A percentile compares a stretch with the other conserved stretches of the same genome.
These are phyloP conservation scores for Pyrus betulifolia DNA, from an alignment of 306 rosid species.

Conservation along the genomic window DNA sequence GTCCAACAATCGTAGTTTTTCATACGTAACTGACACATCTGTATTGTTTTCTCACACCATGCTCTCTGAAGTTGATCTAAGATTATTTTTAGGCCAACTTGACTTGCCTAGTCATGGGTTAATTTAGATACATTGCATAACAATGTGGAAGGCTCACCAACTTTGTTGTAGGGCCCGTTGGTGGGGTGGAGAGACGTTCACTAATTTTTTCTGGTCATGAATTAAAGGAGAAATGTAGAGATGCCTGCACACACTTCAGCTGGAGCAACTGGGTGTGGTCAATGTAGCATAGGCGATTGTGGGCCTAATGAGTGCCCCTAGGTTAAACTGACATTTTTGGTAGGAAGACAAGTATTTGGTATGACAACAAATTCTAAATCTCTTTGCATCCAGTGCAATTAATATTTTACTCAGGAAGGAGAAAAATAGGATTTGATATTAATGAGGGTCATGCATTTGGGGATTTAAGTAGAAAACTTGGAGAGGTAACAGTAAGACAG, in stretches of 20 bases:
- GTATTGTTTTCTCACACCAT: not conserved
- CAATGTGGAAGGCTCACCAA: not conserved
- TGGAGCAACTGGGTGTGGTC: not conserved
- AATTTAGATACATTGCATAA: not conserved
- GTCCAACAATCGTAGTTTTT: not conserved
- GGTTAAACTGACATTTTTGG: not conserved
- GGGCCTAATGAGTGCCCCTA: not conserved
- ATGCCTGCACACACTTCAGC: not conserved
- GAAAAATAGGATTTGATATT: conserved; percentile 12
- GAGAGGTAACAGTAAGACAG: conserved; percentile 1
- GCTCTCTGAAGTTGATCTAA: not conserved
- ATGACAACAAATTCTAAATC: conserved; percentile 6
- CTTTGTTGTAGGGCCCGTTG: not conserved
- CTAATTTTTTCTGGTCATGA: not conserved
- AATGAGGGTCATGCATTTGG: not conserved
- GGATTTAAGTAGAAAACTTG: conserved; percentile 8
- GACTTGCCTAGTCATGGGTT: not conserved
- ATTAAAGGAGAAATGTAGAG: not conserved
- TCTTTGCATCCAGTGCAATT: conserved; percentile 6
- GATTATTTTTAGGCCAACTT: not conserved
- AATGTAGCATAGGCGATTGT: not conserved
- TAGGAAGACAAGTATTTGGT: conserved; percentile 2
- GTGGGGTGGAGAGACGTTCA: not conserved
- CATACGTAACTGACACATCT: not conserved
- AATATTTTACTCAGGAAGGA: not conserved